Evolutionary conservation across 495 filamentous ascomycete species (phyloP).

Genomic region (Talaromyces nanjingensis): DNA sequence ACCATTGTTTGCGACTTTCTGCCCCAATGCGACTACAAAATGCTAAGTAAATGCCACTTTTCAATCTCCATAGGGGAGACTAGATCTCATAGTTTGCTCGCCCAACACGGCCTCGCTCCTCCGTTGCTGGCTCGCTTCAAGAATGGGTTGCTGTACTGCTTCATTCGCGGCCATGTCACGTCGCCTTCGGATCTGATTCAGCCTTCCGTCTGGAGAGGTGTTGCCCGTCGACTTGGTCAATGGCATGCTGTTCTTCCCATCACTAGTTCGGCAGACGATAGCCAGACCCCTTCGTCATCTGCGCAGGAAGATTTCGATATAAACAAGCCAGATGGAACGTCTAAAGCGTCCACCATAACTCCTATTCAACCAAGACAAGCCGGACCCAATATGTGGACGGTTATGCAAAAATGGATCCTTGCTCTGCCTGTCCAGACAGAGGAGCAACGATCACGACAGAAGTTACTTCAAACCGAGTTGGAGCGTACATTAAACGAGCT

Average conservation of each 20-base stretch:
- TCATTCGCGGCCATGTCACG: slow-evolving; percentile 72
- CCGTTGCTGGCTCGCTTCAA: slow-evolving; percentile 85
- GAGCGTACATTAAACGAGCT: slow-evolving; percentile 59
- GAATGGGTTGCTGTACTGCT: slow-evolving; percentile 93
- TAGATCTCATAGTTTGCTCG: slow-evolving; percentile 64
- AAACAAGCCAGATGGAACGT: neutral
- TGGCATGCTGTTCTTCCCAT: slow-evolving; percentile 78
- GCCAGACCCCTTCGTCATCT: neutral
- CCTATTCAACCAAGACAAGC: slow-evolving; percentile 54
- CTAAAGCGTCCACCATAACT: slow-evolving; percentile 31
- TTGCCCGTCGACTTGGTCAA: slow-evolving; percentile 75
- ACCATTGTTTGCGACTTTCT: neutral
- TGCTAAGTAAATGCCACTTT: slow-evolving; percentile 13
- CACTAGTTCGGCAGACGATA: slow-evolving; percentile 3
- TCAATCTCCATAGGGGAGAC: slow-evolving; percentile 51
- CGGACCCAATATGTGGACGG: slow-evolving; percentile 80
- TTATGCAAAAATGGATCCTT: slow-evolving; percentile 90
- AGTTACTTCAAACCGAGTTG: slow-evolving; percentile 67
- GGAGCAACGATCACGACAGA: slow-evolving; percentile 56
- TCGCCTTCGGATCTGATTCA: slow-evolving; percentile 70
- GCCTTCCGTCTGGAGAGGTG: slow-evolving; percentile 67
- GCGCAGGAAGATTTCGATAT: neutral
- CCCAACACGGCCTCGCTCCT: slow-evolving; percentile 74
- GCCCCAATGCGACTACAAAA: slow-evolving; percentile 7
- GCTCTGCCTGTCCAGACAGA: slow-evolving; percentile 70